Conservation (phyloP, 1,139 yeast species). For the Suhomyces atakaporum region DNA sequence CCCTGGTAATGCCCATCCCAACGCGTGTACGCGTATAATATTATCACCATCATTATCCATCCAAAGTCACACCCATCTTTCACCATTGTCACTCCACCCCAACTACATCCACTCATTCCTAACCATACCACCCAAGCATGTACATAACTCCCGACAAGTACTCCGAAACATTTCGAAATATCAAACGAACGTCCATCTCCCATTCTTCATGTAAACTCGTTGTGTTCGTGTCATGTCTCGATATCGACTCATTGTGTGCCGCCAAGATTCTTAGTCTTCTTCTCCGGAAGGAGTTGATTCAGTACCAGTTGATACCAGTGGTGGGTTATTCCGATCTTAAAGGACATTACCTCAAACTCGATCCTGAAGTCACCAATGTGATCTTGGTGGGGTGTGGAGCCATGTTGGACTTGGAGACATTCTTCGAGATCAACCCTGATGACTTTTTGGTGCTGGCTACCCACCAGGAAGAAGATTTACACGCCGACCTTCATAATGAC, state of each 20-base stretch:
- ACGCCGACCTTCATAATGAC: slow-evolving; percentile 17
- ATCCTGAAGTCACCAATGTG: slow-evolving; percentile 75
- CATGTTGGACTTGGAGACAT: slow-evolving; percentile 79
- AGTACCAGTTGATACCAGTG: slow-evolving; percentile 89
- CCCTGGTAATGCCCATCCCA: no score
- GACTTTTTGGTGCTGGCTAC: slow-evolving; percentile 28
- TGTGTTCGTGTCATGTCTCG: slow-evolving; percentile 85
- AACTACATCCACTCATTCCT: background rate
- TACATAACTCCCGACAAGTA: slow-evolving; percentile 64
- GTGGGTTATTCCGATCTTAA: slow-evolving; percentile 86
- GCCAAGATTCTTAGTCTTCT: slow-evolving; percentile 72
- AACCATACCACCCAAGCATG: slow-evolving; percentile 54
- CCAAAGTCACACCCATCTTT: background rate
- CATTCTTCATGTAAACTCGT: slow-evolving; percentile 90
- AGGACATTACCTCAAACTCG: slow-evolving; percentile 62
- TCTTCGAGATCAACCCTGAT: slow-evolving; percentile 65
- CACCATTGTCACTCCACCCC: background rate
- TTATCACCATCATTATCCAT: no score
- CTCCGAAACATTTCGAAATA: slow-evolving; percentile 58
- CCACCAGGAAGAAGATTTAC: slow-evolving; percentile 10
- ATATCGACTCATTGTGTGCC: slow-evolving; percentile 90
- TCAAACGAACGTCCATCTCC: slow-evolving; percentile 64
- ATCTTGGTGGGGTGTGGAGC: slow-evolving; percentile 95
- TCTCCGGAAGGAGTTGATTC: slow-evolving; percentile 78
- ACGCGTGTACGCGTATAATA: no score